Conservation (phyloP, 2,329 filamentous ascomycete genomes). For the Venturia aucupariae region DNA sequence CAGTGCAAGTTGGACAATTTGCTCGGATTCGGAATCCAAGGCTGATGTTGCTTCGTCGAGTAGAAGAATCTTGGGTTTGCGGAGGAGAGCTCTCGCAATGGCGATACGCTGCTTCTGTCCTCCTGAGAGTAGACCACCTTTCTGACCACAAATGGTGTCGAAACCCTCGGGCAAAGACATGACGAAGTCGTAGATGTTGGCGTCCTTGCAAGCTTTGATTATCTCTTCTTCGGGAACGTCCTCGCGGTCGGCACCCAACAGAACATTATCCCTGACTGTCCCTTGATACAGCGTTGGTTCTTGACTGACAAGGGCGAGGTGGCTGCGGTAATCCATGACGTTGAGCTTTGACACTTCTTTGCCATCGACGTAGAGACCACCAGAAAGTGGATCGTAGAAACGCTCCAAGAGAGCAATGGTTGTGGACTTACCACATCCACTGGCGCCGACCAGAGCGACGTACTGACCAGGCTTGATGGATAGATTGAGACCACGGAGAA, state of each 20-base stretch:
- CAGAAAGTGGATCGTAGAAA: conserved; percentile 83
- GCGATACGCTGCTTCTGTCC: conserved; percentile 94
- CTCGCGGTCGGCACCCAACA: conserved; percentile 59
- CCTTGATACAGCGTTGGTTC: conserved; percentile 94
- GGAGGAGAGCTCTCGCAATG: conserved; percentile 81
- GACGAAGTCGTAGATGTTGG: conserved; percentile 91
- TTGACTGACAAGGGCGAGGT: conserved; percentile 82
- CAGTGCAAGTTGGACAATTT: conserved; percentile 70
- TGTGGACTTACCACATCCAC: conserved; percentile 88
- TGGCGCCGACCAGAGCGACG: conserved; percentile 84
- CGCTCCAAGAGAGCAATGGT: conserved; percentile 87
- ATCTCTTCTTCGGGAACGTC: conserved; percentile 63
- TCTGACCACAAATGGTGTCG: conserved; percentile 74
- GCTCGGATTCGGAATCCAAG: conserved; percentile 55
- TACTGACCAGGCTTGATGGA: conserved; percentile 69
- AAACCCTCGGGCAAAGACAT: conserved; percentile 78
- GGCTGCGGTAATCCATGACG: conserved; percentile 74
- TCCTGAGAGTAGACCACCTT: conserved; percentile 76
- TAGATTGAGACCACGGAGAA: conserved; percentile 75
- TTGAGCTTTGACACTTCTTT: conserved; percentile 74
- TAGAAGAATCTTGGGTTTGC: conserved; percentile 80
- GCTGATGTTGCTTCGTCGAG: conserved; percentile 67
- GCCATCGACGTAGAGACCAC: conserved; percentile 73
- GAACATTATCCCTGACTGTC: conserved; percentile 80
- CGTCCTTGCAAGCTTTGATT: conserved; percentile 72